Evolutionary conservation across 495 filamentous ascomycete species (phyloP).

Genomic region (Xylaria cubensis): DNA sequence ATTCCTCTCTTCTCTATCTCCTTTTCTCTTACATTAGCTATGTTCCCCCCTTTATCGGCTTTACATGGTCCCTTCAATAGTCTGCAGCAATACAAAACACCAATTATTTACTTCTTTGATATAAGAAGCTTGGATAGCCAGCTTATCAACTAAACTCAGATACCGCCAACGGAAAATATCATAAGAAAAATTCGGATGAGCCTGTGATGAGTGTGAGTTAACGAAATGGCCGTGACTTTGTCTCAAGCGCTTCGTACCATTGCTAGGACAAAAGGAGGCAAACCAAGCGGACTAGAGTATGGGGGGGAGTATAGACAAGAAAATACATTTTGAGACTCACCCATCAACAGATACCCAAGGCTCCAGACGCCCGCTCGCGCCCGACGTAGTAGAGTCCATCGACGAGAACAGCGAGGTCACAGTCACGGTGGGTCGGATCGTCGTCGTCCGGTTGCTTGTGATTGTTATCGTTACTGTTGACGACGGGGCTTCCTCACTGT

Average conservation of each 20-base stretch:
- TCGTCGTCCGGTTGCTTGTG: conserved; percentile 18
- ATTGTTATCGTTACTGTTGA: conserved; percentile 18
- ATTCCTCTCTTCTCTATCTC: neutral
- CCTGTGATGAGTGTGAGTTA: neutral
- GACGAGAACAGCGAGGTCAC: conserved; percentile 14
- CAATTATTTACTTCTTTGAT: neutral
- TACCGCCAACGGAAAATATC: neutral
- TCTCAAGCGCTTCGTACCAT: neutral
- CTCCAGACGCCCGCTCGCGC: neutral
- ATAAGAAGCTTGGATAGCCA: neutral
- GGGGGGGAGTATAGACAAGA: neutral
- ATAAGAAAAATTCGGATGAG: neutral
- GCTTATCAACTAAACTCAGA: neutral
- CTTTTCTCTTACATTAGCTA: conserved; percentile 1
- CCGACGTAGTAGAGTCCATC: neutral
- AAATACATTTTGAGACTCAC: neutral
- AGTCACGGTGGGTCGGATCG: conserved; percentile 19
- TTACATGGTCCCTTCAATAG: neutral
- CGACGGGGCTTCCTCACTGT: neutral
- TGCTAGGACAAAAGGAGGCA: too few relatives aligned
- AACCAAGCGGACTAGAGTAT: neutral
- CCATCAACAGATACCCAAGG: neutral
- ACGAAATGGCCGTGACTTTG: neutral
- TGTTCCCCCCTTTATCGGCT: neutral
- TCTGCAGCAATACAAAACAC: neutral